phyloP scores from a whole-genome alignment of 345 rosid genomes.

The Arabis alpina region DNA sequence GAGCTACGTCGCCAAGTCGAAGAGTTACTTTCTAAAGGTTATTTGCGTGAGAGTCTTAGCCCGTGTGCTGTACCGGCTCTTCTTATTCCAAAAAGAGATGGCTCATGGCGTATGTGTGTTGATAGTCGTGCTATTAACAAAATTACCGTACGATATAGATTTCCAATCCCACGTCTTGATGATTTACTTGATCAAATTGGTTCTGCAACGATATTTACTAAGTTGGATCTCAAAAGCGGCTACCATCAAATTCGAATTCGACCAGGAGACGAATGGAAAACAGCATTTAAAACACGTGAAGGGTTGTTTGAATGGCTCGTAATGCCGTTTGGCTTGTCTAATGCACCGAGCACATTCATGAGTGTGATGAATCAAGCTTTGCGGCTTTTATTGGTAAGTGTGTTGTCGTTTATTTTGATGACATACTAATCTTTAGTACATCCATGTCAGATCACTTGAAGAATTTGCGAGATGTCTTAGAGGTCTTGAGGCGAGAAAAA shows the following conservation, averaged over 20 bases:
- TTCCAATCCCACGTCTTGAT: background rate
- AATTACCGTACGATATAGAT: background rate
- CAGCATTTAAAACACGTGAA: background rate
- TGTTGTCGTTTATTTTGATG: no score
- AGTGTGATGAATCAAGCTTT: no score
- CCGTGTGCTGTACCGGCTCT: background rate
- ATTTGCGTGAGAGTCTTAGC: background rate
- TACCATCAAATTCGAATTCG: background rate
- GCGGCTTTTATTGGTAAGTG: no score
- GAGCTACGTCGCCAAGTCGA: background rate
- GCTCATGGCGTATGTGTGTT: no score
- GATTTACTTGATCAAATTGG: background rate
- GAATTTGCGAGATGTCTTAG: no score
- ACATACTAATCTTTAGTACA: no score
- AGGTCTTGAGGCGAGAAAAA: no score
- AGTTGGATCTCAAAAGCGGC: background rate
- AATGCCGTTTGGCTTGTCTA: background rate
- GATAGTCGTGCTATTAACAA: background rate
- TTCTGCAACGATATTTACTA: background rate
- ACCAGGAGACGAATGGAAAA: background rate
- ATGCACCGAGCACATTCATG: no score
- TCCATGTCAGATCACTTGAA: no score
- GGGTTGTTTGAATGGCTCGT: background rate
- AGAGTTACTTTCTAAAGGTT: background rate
- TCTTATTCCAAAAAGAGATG: background rate